Conservation (phyloP, 169 alveolate genomes). For the Eimeria necatrix region DNA sequence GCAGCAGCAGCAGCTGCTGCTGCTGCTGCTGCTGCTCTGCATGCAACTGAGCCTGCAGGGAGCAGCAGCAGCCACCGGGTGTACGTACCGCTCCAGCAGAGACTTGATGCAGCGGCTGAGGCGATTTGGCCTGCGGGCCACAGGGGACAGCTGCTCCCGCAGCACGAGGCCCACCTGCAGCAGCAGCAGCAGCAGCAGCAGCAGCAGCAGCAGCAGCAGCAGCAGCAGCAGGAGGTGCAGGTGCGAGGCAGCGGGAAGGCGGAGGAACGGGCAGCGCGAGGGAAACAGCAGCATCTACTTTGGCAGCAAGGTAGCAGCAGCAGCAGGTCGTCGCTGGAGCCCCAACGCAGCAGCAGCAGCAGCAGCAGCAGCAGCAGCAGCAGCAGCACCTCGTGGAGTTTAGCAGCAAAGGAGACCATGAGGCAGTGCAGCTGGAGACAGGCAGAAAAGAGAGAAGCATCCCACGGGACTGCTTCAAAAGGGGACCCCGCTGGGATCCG, state of each 20-base stretch:
- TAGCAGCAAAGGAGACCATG: background rate
- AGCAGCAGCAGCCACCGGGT: background rate
- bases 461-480: background rate
- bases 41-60: background rate
- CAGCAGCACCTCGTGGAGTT: constrained; percentile 30
- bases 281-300: background rate
- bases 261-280: too few species aligned
- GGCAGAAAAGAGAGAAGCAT: background rate
- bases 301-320: background rate
- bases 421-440: constrained; percentile 28
- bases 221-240: too few species aligned
- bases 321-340: too few species aligned
- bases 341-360: constrained; percentile 14
- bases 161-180: constrained; percentile 6
- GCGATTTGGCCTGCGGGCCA: background rate
- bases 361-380: constrained; percentile 27
- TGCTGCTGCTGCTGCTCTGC: background rate
- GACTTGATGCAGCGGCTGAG: constrained; percentile 5
- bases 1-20: background rate
- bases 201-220: too few species aligned
- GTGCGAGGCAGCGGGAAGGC: too few species aligned
- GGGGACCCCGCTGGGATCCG: background rate
- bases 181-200: constrained; percentile 48
- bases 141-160: constrained; percentile 21
- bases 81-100: constrained; percentile 23